Evolutionary conservation across 2,329 filamentous ascomycete genomes (phyloP), one percentile per base, ranked within the genome.

Genomic region (Venturia carpophila): DNA sequence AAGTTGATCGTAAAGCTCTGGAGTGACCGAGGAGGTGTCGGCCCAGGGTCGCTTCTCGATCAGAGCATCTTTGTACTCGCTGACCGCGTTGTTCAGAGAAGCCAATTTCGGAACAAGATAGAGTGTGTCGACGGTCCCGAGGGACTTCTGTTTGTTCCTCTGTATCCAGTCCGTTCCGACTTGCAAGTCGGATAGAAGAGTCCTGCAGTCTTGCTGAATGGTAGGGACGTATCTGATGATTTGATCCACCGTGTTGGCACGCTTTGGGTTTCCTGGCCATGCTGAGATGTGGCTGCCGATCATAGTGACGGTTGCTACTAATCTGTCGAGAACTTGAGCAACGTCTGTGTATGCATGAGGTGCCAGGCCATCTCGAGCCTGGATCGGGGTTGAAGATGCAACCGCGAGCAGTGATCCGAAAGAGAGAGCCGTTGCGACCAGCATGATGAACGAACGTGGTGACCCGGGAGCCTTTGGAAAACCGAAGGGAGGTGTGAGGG

Each of bases 91-190:
- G 30, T 58, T 58, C 30, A 58, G 19, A 2, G 30, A 6, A 9
- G 52, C 6, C 52, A 58, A 5, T 37, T 21, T 34, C 1, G 52
- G 52, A 27, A 37, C 30, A 27, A 58, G 27, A 1, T 13, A 58
- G 13, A 37, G 17, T 1, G 52, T 13, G 17, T 58, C 52, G 15
- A 37, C 30, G 15, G 19, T 5, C 3, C 52, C 30, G 19, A 58
- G 27, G 10, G 17, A 37, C 15, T 3, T 37, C 37, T 58, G 52
- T 19, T 37, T 37, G 52, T 58, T 24, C n/a, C 15, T 30, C 30
- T 58, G 52, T 27, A 58, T 30, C 52, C 52, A 58, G 17, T 58
- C 52, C 13, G 52, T 58, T n/a, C 52, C 52, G 5, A 58, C 30
- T 58, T 58, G 52, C 17, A 58, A 24, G 30, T 58, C 52, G 27